These are phyloP conservation scores for Mortierella sp. DNA, from an alignment of 371 early-diverging fungal genomes.

Conservation along the genomic window DNA sequence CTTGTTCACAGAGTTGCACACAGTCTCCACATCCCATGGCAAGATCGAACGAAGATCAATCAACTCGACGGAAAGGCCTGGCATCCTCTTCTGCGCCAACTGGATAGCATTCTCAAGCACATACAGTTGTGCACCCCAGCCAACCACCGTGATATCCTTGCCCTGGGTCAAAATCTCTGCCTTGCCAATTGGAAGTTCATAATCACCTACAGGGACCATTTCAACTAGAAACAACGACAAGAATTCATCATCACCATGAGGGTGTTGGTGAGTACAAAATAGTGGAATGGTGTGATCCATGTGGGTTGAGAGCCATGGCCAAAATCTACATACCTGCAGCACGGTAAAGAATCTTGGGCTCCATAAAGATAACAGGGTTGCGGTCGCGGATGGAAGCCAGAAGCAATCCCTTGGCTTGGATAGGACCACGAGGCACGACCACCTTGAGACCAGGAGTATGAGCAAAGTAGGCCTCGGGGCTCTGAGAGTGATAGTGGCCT, in stretches of 20 bases:
- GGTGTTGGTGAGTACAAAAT: not conserved
- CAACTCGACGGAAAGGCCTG: constrained; percentile 91
- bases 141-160: constrained; percentile 92
- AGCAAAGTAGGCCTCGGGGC: constrained; percentile 95
- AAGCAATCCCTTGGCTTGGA: constrained; percentile 96
- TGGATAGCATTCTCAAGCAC: constrained; percentile 91
- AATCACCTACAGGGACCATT: constrained; percentile 95
- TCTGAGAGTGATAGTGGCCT: constrained; percentile 96
- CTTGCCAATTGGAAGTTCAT: constrained; percentile 90
- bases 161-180: constrained; percentile 94
- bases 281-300: too few species aligned
- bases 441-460: constrained; percentile 97
- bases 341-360: constrained; percentile 97
- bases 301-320: too few species aligned
- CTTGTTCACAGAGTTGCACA: constrained; percentile 93
- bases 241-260: too few species aligned
- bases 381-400: constrained; percentile 92
- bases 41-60: constrained; percentile 94
- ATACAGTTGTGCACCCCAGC: constrained; percentile 96
- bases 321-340: constrained; percentile 79
- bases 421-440: constrained; percentile 93
- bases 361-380: constrained; percentile 96
- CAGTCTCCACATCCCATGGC: constrained; percentile 96
- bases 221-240: constrained; percentile 74
- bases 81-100: constrained; percentile 87